Base-by-base conservation (phyloP, 768 basidiomycete genomes). In the Psilocybe tampanensis region DNA sequence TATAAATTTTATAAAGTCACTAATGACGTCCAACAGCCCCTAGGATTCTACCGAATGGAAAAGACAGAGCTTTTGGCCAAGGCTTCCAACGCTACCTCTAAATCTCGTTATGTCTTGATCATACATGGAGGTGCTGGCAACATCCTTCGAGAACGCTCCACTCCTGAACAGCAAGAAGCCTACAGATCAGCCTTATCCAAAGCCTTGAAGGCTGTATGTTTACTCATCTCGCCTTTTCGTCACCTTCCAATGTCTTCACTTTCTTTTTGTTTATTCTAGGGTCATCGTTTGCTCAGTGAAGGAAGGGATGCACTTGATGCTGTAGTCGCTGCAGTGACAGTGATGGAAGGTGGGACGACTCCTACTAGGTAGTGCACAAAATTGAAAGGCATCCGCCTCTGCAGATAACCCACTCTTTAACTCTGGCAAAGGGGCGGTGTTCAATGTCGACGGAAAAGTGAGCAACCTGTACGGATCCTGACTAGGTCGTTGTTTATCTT, bases 271-370 rank as follows among this genome's bases (percentile, higher is more conserved):
- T 19, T 17, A 42, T 34, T 47, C 8, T 26, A 79, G 77, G 92
- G 92, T 1, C 76, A 92, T 61, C 65, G 80, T 18, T 76, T 92
- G 18, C 80, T 94, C 42, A 73, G 69, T 36, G 70, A 77, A 2
- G 89, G 88, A 15, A 92, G 91, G 0, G 89, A 91, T 66, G 91
- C 92, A 4, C 85, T 94, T 80, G 90, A 94, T 67, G 91, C 92
- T 17, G 84, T 80, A 4, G 86, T 89, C 2, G 86, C 89, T 9
- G 90, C 92, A 0, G 92, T 92, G 8, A 74, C 82, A 0, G 69
- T 76, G 15, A 74, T 94, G 80, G 92, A 94, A 81, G 87, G 90
- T 86, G 41, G 26, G 72, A 60, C 4, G 29, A 34, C 18, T 52
- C 18, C 15, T 48, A 36, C 26, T 11, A 8, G 24, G 8, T 33